Conservation (phyloP, 169 alveolate genomes). For the Theileria equi region DNA sequence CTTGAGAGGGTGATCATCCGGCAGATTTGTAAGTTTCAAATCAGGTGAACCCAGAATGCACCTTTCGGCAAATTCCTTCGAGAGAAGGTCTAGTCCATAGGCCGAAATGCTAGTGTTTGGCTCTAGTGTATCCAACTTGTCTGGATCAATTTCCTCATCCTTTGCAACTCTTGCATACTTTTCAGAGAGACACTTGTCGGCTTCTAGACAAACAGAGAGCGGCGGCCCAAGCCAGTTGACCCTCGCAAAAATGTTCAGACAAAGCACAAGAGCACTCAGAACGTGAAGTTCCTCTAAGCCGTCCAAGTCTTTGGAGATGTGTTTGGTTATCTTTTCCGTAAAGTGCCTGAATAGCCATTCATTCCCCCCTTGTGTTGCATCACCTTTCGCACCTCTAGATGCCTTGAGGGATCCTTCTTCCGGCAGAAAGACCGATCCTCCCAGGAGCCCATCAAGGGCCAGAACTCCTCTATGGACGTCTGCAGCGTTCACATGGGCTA, state of each 20-base stretch:
- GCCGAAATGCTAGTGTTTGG: slow-evolving; percentile 17
- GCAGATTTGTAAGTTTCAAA: slow-evolving; percentile 8
- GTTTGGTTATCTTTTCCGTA: not conserved
- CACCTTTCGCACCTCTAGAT: too few species aligned
- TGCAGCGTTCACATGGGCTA: too few species aligned
- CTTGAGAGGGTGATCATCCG: not conserved
- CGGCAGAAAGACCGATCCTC: too few species aligned
- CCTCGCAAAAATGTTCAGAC: slow-evolving; percentile 35
- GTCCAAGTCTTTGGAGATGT: not conserved
- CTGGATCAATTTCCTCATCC: slow-evolving; percentile 1
- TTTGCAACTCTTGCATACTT: slow-evolving; percentile 20
- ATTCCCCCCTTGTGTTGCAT: too few species aligned
- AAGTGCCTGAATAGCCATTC: slow-evolving; percentile 11
- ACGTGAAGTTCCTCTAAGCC: slow-evolving; percentile 18
- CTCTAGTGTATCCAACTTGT: not conserved
- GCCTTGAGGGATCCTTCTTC: too few species aligned
- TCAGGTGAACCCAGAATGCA: slow-evolving; percentile 51
- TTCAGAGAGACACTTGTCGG: slow-evolving; percentile 22
- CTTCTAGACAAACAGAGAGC: not conserved
- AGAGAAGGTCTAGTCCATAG: slow-evolving; percentile 12
- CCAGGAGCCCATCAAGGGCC: too few species aligned
- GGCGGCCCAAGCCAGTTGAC: slow-evolving; percentile 64
- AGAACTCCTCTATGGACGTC: too few species aligned
- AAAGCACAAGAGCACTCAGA: slow-evolving; percentile 41
- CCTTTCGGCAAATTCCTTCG: slow-evolving; percentile 22